These are phyloP conservation scores for Tetrahymena borealis DNA, from an alignment of 73 alveolate species.

Conservation along the genomic window DNA sequence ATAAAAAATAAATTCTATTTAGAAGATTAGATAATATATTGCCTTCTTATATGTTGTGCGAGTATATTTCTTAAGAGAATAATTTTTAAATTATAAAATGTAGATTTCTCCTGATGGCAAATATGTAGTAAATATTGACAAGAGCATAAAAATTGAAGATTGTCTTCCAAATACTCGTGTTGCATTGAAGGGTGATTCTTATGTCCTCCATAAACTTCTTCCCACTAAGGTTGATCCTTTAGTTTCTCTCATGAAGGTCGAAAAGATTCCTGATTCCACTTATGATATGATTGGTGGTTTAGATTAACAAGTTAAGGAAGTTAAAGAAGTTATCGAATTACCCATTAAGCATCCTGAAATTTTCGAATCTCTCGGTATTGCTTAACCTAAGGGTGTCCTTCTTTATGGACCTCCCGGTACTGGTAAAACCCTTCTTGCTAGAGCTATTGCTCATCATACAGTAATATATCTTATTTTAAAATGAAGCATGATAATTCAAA, in stretches of 20 bases:
- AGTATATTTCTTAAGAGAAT: not conserved
- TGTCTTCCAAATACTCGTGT: slow-evolving; percentile 72
- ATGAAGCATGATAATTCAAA: no score
- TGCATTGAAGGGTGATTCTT: slow-evolving; percentile 90
- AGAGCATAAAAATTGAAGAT: slow-evolving; percentile 90
- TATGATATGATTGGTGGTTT: slow-evolving; percentile 96
- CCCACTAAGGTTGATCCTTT: slow-evolving; percentile 98
- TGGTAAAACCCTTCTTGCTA: slow-evolving; percentile 98
- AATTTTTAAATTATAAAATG: not conserved
- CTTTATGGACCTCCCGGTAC: slow-evolving; percentile 98
- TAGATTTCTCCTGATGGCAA: slow-evolving; percentile 92
- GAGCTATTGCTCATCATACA: slow-evolving; percentile 99
- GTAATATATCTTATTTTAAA: slow-evolving; percentile 30
- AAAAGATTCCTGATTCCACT: slow-evolving; percentile 99
- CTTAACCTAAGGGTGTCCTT: slow-evolving; percentile 98
- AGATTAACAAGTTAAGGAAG: slow-evolving; percentile 75
- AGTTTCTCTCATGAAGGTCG: slow-evolving; percentile 98
- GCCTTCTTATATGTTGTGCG: not conserved
- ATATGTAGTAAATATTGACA: slow-evolving; percentile 94
- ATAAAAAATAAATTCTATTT: not conserved
- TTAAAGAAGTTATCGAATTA: slow-evolving; percentile 96
- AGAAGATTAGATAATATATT: not conserved
- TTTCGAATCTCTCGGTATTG: slow-evolving; percentile 95
- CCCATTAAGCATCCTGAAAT: slow-evolving; percentile 99
- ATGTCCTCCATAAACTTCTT: slow-evolving; percentile 88